Base-by-base conservation (phyloP, 176 grass and related monocot species). In the Oryza nivara region DNA sequence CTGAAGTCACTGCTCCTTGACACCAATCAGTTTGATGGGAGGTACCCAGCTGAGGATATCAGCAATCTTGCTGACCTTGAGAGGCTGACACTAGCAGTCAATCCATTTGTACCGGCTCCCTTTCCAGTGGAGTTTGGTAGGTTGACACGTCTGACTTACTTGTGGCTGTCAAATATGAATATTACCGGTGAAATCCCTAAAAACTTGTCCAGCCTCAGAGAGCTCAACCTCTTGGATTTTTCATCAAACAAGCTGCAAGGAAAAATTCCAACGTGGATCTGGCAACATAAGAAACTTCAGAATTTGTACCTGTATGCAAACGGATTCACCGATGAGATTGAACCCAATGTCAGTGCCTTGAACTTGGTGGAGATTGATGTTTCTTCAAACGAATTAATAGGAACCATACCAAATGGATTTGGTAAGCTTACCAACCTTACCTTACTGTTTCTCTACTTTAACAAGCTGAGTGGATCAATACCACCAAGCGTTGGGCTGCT, bases 101-200 rank as follows among this genome's bases (percentile, higher is more conserved):
- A 94, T 22, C 83, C 83, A 14, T 94, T 91, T 48, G 11, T 22
- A 34, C 75, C 54, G 6, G 71, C 73, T 32, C 71, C 85, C 7
- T 25, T 90, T 3, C 91, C 88, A 1, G 17, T 20, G 23, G 82
- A 89, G 78, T 91, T 91, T 19, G 83, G 83, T 11, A 91, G 74
- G 30, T 63, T 94, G 58, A 78, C 54, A 1, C 65, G 17, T 1
- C 78, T 94, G 9, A 83, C 25, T 11, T 84, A 35, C 25, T 65
- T 94, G n/a, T 86, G 73, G 74, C 36, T 94, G 49, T 64, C 64
- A 0, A 5, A 19, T 5, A 86, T 79, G 71, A 86, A 87, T 19
- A 69, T 94, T 19, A 68, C 77, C 0, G 86, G 86, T 30, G 52
- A 87, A 83, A 87, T 91, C 58, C 89, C 86, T n/a, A 77, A 81